Evolutionary conservation across 164 flowering plant species (phyloP).

Genomic region (Kalanchoe fedtschenkoi): DNA sequence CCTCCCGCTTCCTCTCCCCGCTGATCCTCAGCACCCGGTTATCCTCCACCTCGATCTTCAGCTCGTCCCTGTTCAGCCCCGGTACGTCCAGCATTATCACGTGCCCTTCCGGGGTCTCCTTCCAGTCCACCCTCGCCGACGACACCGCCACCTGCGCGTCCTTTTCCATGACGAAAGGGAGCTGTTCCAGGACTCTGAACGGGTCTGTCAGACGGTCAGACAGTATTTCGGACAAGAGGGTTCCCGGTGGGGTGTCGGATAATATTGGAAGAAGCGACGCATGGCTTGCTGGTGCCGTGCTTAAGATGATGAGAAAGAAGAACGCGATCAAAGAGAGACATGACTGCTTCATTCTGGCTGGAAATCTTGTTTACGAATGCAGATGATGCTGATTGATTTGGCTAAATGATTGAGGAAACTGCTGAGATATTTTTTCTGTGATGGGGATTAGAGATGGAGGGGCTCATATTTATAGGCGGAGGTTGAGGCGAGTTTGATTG

Average conservation of each 20-base stretch:
- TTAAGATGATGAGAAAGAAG: neutral
- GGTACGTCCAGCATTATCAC: conserved; percentile 3
- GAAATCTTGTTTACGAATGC: neutral
- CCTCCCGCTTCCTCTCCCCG: conserved; percentile 3
- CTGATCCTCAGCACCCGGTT: conserved; percentile 3
- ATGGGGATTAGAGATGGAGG: neutral
- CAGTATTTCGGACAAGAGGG: neutral
- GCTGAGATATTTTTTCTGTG: no score
- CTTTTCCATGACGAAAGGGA: neutral
- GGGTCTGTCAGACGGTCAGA: neutral
- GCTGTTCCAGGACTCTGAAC: neutral
- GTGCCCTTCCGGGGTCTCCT: neutral
- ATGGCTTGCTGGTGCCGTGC: neutral
- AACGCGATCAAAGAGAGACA: neutral
- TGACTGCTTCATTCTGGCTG: neutral
- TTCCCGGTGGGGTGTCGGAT: no score
- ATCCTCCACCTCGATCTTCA: neutral
- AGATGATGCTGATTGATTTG: neutral
- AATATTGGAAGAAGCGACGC: no score
- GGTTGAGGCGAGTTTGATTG: neutral
- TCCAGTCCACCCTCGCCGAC: neutral
- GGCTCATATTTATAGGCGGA: neutral
- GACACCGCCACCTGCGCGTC: neutral
- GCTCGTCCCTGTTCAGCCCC: neutral
- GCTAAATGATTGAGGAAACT: no score